These are phyloP conservation scores for Cupressus sempervirens DNA, from an alignment of 75 land plant genomes.

Conservation along the genomic window DNA sequence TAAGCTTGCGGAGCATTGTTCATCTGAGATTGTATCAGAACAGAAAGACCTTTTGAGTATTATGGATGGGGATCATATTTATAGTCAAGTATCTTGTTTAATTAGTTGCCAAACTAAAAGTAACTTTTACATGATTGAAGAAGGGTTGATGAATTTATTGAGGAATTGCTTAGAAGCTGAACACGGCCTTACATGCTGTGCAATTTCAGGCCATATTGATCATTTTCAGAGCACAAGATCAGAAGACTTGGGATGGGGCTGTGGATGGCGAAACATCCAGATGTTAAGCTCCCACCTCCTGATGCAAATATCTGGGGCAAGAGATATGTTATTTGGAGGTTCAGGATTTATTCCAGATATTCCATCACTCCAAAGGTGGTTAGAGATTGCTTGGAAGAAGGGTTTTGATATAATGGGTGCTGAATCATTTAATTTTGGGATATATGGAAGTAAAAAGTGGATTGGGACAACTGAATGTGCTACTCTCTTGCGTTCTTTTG, in stretches of 20 bases:
- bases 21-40: neutral
- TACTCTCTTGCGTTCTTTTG: conserved; percentile 79
- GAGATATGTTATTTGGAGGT: conserved; percentile 68
- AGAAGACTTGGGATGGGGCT: conserved; percentile 91
- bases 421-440: conserved; percentile 42
- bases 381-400: conserved; percentile 84
- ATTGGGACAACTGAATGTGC: conserved; percentile 99
- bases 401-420: conserved; percentile 81
- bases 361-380: conserved; percentile 81
- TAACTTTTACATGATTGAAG: conserved; percentile 39
- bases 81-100: conserved; percentile 21
- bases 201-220: conserved; percentile 70
- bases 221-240: conserved; percentile 65
- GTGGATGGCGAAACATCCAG: conserved; percentile 97
- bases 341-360: conserved; percentile 86
- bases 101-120: conserved; percentile 33
- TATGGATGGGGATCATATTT: conserved; percentile 8
- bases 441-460: conserved; percentile 73
- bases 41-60: neutral
- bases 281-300: conserved; percentile 82
- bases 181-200: conserved; percentile 21
- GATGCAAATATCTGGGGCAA: conserved; percentile 40
- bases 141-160: conserved; percentile 65
- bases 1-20: neutral
- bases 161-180: conserved; percentile 56